A percentile compares a stretch with the other conserved stretches of the same genome.
Conservation (phyloP, 163 green algal genomes). For the Scenedesmus sp. region DNA sequence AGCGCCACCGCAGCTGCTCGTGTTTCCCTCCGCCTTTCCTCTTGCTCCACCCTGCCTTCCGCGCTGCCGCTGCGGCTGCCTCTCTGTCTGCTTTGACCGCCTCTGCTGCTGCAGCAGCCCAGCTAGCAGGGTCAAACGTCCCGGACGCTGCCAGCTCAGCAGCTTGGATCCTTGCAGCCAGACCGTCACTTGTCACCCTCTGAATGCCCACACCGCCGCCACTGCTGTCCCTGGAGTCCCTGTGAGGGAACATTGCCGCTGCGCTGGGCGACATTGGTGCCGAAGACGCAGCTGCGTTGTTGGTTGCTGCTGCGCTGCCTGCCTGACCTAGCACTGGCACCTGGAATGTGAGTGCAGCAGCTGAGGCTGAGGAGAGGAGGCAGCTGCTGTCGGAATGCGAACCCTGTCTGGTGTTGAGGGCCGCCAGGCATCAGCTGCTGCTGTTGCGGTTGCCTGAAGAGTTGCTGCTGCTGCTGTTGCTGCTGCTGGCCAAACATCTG, state of each 20-base stretch:
- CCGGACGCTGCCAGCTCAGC: slow-evolving; percentile 5
- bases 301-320: neutral
- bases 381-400: neutral
- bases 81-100: neutral
- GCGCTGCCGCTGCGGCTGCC: slow-evolving; percentile 15
- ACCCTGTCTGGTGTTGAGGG: neutral
- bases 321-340: neutral
- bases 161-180: neutral
- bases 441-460: neutral
- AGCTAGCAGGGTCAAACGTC: slow-evolving; percentile 12
- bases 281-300: neutral
- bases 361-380: neutral
- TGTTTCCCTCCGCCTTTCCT: neutral
- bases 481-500: neutral
- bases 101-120: slow-evolving; percentile 6
- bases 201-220: neutral
- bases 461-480: neutral
- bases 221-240: neutral
- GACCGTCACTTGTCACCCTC: neutral
- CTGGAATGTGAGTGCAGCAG: neutral
- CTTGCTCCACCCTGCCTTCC: neutral
- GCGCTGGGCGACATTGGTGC: neutral
- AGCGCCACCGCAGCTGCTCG: neutral
- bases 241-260: neutral
- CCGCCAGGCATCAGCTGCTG: neutral